These are phyloP conservation scores for Leishmania amazonensis DNA, from an alignment of 208 protist species.

Conservation along the genomic window DNA sequence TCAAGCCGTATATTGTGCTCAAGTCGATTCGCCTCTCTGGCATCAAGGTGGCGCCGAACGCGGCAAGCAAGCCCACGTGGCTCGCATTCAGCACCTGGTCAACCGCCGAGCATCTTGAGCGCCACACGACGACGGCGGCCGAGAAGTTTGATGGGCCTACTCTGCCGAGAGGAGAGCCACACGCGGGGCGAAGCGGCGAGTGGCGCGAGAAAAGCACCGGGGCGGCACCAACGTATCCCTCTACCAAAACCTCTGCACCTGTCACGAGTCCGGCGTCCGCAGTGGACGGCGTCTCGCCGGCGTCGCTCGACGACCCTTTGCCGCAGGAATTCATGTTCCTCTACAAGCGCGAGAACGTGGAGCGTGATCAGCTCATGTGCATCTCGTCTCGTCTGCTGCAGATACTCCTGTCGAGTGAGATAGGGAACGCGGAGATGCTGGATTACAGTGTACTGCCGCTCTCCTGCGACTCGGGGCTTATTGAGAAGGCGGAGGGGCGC, in stretches of 20 bases:
- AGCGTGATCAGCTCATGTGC: conserved; percentile 86
- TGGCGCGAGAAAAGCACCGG: not conserved
- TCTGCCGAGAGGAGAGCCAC: not conserved
- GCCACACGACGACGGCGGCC: not conserved
- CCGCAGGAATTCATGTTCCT: conserved; percentile 46
- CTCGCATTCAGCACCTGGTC: conserved; percentile 48
- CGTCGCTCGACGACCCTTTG: not conserved
- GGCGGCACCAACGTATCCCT: too few species aligned
- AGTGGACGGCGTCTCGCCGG: not conserved
- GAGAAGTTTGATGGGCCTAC: not conserved
- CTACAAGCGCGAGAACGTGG: conserved; percentile 77
- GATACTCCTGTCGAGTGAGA: conserved; percentile 48
- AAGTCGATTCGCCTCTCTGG: conserved; percentile 38
- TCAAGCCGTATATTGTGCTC: conserved; percentile 39
- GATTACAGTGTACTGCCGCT: conserved; percentile 77
- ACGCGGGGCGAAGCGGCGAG: not conserved
- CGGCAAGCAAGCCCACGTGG: conserved; percentile 44
- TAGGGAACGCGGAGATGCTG: conserved; percentile 50
- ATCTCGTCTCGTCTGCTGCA: conserved; percentile 61
- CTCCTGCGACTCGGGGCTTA: conserved; percentile 55
- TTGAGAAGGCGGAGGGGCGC: conserved; percentile 67
- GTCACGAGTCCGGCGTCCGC: not conserved
- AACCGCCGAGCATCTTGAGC: conserved; percentile 20
- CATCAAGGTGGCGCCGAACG: conserved; percentile 31
- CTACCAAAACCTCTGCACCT: not conserved